Evolutionary conservation across 306 rosid genomes (phyloP), one percentile per base, ranked within the genome.

Genomic region (Phaseolus lunatus): DNA sequence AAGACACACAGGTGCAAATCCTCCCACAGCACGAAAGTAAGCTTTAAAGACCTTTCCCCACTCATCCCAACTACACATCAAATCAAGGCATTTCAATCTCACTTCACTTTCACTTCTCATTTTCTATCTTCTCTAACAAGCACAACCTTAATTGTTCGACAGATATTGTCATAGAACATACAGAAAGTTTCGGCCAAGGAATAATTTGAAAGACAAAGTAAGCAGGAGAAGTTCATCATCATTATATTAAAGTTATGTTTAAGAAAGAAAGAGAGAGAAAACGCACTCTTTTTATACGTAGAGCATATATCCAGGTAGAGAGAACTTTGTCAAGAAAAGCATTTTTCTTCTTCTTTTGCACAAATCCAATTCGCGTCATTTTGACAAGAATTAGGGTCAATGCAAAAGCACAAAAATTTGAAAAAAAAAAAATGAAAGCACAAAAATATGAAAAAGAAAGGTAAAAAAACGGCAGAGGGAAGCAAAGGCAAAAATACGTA

Each of bases 371-470:
- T 43, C 24, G 8, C 26, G 43, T 11, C 31, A 75, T 22, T 70
- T 67, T 19, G 48, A 47, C 24, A 56, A 64, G 5, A 73, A 73
- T 39, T 66, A 8, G 33, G n/a, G 14, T 43, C 19, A 70, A 39
- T 67, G 63, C 52, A 31, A 67, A 15, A n/a, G 5, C 29, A 65
- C 57, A 41, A 26, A 79, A 79, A 50, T 48, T 79, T 24, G 58
- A 13, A 79, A 72, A 67, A 26, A n/a, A n/a, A n/a, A n/a, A n/a
- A n/a, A n/a, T n/a, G n/a, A n/a, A n/a, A n/a, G n/a, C n/a, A n/a
- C n/a, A n/a, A n/a, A n/a, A n/a, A n/a, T n/a, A n/a, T n/a, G n/a
- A n/a, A n/a, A n/a, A n/a, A n/a, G n/a, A n/a, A n/a, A n/a, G n/a
- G n/a, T n/a, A n/a, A n/a, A n/a, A n/a, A n/a, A n/a, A n/a, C n/a